Conservation (phyloP, 2,329 filamentous ascomycete species). For the Lachnellula occidentalis region DNA sequence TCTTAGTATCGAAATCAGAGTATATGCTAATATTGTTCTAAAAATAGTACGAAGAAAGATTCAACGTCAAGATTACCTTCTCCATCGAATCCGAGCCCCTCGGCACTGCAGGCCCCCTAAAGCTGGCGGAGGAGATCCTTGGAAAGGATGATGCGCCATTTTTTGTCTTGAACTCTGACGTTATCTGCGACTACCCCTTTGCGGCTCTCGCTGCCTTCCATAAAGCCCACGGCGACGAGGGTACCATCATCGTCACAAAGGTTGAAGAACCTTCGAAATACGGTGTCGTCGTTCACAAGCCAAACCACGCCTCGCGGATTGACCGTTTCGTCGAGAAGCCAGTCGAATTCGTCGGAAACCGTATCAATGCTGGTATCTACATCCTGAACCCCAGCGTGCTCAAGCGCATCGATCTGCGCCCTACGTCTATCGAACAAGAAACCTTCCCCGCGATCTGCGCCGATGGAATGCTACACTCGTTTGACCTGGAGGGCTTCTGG, state of each 20-base stretch:
- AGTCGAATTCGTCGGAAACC: conserved; percentile 96
- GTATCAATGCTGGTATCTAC: conserved; percentile 98
- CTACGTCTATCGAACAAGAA: conserved; percentile 97
- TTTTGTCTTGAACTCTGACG: conserved; percentile 97
- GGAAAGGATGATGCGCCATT: conserved; percentile 92
- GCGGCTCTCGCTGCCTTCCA: conserved; percentile 85
- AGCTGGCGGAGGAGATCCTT: conserved; percentile 87
- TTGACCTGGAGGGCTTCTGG: conserved; percentile 97
- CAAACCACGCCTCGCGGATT: conserved; percentile 82
- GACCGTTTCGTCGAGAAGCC: conserved; percentile 99
- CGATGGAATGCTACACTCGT: conserved; percentile 89
- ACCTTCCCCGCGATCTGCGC: conserved; percentile 92
- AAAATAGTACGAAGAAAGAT: conserved; percentile 75
- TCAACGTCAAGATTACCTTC: conserved; percentile 94
- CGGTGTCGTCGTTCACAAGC: conserved; percentile 96
- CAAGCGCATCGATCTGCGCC: conserved; percentile 86
- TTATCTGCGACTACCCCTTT: conserved; percentile 98
- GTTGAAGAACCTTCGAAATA: conserved; percentile 99
- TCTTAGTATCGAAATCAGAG: neutral
- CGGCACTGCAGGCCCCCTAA: conserved; percentile 90
- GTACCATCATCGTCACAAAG: conserved; percentile 97
- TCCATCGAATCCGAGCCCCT: conserved; percentile 94
- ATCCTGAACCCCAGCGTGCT: conserved; percentile 92
- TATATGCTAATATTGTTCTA: conserved; percentile 14
- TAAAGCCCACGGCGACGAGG: conserved; percentile 87